These are phyloP conservation scores for Ceratonia siliqua DNA, from an alignment of 306 rosid species.

Conservation along the genomic window DNA sequence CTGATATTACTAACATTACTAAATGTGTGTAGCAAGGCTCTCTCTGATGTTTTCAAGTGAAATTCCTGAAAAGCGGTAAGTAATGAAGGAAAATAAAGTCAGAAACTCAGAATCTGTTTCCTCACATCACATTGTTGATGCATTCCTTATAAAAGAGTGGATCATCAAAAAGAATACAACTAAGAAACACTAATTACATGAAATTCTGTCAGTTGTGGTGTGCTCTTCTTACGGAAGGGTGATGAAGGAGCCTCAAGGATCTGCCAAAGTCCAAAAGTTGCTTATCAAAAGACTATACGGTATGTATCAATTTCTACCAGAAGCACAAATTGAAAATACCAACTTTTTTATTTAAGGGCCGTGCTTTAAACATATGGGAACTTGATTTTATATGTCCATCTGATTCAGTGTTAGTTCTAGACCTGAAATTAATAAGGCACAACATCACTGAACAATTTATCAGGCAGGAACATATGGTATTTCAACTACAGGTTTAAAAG, in stretches of 20 bases:
- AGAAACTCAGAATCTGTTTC: background rate
- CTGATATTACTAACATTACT: slow-evolving; percentile 38
- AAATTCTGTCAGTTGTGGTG: slow-evolving; percentile 45
- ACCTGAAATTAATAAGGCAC: slow-evolving; percentile 43
- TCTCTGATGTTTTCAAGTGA: slow-evolving; percentile 54
- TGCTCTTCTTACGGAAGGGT: slow-evolving; percentile 41
- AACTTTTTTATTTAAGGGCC: slow-evolving; percentile 56
- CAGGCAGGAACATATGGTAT: background rate
- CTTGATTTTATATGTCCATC: slow-evolving; percentile 43
- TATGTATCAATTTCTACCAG: background rate
- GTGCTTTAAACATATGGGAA: slow-evolving; percentile 41
- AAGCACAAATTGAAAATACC: slow-evolving; percentile 26
- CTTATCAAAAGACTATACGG: slow-evolving; percentile 2
- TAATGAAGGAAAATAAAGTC: background rate
- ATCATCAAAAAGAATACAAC: slow-evolving; percentile 5
- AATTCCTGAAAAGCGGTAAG: slow-evolving; percentile 42
- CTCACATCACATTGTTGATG: background rate
- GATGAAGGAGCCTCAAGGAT: slow-evolving; percentile 53
- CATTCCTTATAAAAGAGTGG: slow-evolving; percentile 7
- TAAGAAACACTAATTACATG: slow-evolving; percentile 42
- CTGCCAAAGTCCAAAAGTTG: slow-evolving; percentile 40
- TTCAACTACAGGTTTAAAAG: slow-evolving; percentile 15
- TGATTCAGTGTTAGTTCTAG: slow-evolving; percentile 38
- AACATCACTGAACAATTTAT: slow-evolving; percentile 10
- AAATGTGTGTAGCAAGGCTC: slow-evolving; percentile 46